These are phyloP conservation scores for Acorus calamus DNA, from an alignment of 106 monocot genomes.

Conservation along the genomic window DNA sequence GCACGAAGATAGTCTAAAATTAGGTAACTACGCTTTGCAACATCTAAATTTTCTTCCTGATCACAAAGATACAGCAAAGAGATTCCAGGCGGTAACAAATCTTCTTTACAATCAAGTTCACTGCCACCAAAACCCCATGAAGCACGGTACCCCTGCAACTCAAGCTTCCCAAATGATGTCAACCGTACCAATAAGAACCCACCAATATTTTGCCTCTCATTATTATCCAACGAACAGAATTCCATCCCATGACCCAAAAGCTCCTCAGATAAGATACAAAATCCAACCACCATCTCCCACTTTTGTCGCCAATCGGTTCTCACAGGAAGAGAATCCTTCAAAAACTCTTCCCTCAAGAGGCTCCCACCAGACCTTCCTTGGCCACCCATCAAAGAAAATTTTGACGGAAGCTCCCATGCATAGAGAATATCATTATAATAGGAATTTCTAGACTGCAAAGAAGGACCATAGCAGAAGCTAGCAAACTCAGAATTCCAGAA, in stretches of 20 bases:
- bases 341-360: slow-evolving; percentile 26
- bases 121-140: slow-evolving; percentile 9
- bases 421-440: slow-evolving; percentile 15
- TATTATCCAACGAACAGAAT: not conserved
- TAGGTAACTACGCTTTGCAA: slow-evolving; percentile 7
- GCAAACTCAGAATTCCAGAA: slow-evolving; percentile 49
- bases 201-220: not conserved
- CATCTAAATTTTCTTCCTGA: slow-evolving; percentile 6
- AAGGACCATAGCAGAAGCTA: slow-evolving; percentile 59
- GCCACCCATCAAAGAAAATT: slow-evolving; percentile 35
- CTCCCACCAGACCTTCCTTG: slow-evolving; percentile 9
- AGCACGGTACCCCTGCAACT: slow-evolving; percentile 47
- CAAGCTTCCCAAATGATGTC: slow-evolving; percentile 64
- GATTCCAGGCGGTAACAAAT: slow-evolving; percentile 2
- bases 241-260: slow-evolving; percentile 9
- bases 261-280: slow-evolving; percentile 35
- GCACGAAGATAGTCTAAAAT: slow-evolving; percentile 36
- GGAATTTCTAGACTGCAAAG: slow-evolving; percentile 2
- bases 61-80: not conserved
- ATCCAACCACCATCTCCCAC: slow-evolving; percentile 47
- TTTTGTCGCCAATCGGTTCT: slow-evolving; percentile 6
- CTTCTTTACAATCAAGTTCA: not conserved
- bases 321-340: slow-evolving; percentile 1
- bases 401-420: slow-evolving; percentile 79
- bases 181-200: slow-evolving; percentile 58